phyloP scores from a whole-genome alignment of 305 asterid genomes.

The Fraxinus ornus region DNA sequence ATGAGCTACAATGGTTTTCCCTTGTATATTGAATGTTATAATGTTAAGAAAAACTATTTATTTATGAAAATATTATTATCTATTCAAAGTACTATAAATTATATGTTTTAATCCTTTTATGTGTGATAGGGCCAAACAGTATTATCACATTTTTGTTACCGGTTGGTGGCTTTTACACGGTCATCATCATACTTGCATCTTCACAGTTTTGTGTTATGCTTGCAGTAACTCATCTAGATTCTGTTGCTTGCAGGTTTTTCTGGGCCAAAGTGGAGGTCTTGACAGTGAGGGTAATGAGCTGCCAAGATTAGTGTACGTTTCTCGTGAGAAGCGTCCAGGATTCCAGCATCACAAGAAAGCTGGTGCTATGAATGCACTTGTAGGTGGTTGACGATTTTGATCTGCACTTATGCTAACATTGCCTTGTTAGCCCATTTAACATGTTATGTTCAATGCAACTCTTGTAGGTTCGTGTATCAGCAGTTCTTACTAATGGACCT shows the following conservation, averaged over 20 bases:
- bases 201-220: constrained; percentile 10
- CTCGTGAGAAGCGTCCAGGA: constrained; percentile 99
- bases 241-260: constrained; percentile 68
- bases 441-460: constrained; percentile 11
- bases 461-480: constrained; percentile 92
- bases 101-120: background rate
- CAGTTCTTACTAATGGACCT: constrained; percentile 97
- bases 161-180: background rate
- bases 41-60: background rate
- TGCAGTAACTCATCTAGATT: constrained; percentile 8
- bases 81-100: background rate
- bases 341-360: constrained; percentile 99
- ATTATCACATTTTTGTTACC: background rate
- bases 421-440: constrained; percentile 24
- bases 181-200: background rate
- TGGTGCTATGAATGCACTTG: constrained; percentile 99
- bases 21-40: background rate
- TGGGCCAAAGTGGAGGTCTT: constrained; percentile 99
- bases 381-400: constrained; percentile 41
- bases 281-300: constrained; percentile 96
- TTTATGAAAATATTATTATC: background rate
- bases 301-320: constrained; percentile 91
- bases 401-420: background rate
- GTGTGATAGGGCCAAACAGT: background rate
- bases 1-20: background rate